Conservation (phyloP, 352 stramenopile species). For the Phytophthora europaea region DNA sequence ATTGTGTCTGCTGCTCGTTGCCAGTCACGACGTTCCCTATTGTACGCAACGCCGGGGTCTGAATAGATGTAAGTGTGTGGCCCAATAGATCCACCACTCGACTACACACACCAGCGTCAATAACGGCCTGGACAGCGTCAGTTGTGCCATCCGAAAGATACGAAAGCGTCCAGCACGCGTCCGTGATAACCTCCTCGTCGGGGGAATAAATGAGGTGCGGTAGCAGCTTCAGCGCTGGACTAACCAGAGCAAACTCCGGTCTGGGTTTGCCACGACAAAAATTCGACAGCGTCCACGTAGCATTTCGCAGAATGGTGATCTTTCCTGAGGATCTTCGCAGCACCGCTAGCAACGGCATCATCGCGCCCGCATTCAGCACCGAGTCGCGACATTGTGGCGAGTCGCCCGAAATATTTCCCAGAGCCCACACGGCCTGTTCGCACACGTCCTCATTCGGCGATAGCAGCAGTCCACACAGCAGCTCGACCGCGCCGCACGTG, state of each 20-base stretch:
- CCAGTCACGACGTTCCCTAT: constrained; percentile 99
- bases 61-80: constrained; percentile 93
- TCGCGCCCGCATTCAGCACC: constrained; percentile 95
- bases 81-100: constrained; percentile 97
- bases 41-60: constrained; percentile 97
- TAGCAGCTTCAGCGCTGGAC: constrained; percentile 93
- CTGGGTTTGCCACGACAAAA: constrained; percentile 96
- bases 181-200: constrained; percentile 98
- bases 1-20: constrained; percentile 87
- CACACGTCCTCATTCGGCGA: constrained; percentile 98
- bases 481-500: constrained; percentile 96
- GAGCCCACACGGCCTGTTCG: constrained; percentile 97
- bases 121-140: constrained; percentile 98
- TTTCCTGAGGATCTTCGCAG: constrained; percentile 92
- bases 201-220: constrained; percentile 96
- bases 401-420: constrained; percentile 99
- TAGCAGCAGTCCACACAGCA: constrained; percentile 97
- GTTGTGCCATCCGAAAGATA: constrained; percentile 99
- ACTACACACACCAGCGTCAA: constrained; percentile 96
- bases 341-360: constrained; percentile 96
- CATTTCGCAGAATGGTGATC: constrained; percentile 98
- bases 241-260: constrained; percentile 97
- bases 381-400: constrained; percentile 97
- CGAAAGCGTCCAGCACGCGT: constrained; percentile 99
- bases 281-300: constrained; percentile 99